phyloP scores from a whole-genome alignment of 2,329 filamentous ascomycete species.

The Colletotrichum sp. region DNA sequence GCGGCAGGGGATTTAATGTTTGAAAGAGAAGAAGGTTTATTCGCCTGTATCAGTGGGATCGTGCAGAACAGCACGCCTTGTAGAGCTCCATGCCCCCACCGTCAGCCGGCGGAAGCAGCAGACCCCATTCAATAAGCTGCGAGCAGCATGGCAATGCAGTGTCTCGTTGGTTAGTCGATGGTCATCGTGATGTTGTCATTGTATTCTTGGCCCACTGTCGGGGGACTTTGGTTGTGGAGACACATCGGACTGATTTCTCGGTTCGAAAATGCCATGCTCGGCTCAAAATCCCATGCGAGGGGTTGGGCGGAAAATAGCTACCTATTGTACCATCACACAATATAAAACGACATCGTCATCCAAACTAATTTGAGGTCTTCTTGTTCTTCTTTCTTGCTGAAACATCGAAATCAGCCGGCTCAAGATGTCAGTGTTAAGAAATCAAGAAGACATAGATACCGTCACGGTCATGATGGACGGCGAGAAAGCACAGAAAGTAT shows the following conservation, averaged over 20 bases:
- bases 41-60: not conserved
- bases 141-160: not conserved
- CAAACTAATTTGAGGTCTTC: not conserved
- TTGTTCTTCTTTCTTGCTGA: not conserved
- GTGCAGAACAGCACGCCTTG: not conserved
- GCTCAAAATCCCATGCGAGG: not conserved
- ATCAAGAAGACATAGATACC: not conserved
- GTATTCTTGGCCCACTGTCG: not conserved
- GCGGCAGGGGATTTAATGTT: not conserved
- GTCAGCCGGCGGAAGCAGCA: not conserved
- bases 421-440: not conserved
- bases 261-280: not conserved
- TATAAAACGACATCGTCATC: not conserved
- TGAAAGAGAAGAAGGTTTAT: not conserved
- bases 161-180: not conserved
- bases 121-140: not conserved
- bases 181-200: not conserved
- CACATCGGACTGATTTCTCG: not conserved
- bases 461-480: not conserved
- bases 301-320: not conserved
- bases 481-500: not conserved
- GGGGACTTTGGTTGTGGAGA: not conserved
- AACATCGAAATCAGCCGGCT: not conserved
- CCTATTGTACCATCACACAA: not conserved
- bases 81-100: not conserved